Evolutionary conservation across 495 filamentous ascomycete genomes (phyloP).

Genomic region (Hyaloscypha hepaticicola): DNA sequence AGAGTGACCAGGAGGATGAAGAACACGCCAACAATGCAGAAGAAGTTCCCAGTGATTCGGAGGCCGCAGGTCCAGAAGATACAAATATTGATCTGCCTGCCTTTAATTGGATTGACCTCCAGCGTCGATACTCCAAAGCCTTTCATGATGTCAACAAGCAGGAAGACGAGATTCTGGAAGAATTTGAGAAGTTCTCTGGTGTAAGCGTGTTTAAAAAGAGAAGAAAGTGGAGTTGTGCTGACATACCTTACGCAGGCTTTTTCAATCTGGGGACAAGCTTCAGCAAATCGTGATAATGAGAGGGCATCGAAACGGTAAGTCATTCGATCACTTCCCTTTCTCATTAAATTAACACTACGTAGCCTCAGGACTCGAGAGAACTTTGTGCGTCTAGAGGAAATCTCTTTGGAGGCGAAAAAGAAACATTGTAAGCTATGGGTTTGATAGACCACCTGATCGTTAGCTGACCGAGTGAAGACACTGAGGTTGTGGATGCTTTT

Average conservation of each 20-base stretch:
- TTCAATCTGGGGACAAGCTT: constrained; percentile 64
- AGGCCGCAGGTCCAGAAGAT: not conserved
- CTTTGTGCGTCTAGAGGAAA: constrained; percentile 69
- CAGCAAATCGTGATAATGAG: constrained; percentile 64
- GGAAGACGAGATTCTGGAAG: constrained; percentile 61
- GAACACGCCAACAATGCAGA: not conserved
- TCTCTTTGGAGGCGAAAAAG: constrained; percentile 65
- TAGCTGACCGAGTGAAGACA: constrained; percentile 47
- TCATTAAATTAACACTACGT: constrained; percentile 9
- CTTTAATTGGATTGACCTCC: constrained; percentile 68
- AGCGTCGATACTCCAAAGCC: constrained; percentile 58
- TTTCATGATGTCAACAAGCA: constrained; percentile 57
- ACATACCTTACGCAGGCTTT: constrained; percentile 56
- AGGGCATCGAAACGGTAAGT: constrained; percentile 64
- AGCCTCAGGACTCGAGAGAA: constrained; percentile 75
- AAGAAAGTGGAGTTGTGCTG: not conserved
- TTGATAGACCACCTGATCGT: not conserved
- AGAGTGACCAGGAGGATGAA: not conserved
- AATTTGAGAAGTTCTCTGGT: constrained; percentile 62
- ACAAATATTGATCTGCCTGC: constrained; percentile 22
- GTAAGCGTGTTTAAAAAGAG: constrained; percentile 37
- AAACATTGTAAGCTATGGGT: constrained; percentile 61
- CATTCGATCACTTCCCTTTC: constrained; percentile 7
- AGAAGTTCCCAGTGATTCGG: not conserved
- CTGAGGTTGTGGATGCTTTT: constrained; percentile 77